These are phyloP conservation scores for Neopestalotiopsis sp. DNA, from an alignment of 2,329 filamentous ascomycete species.

Conservation along the genomic window DNA sequence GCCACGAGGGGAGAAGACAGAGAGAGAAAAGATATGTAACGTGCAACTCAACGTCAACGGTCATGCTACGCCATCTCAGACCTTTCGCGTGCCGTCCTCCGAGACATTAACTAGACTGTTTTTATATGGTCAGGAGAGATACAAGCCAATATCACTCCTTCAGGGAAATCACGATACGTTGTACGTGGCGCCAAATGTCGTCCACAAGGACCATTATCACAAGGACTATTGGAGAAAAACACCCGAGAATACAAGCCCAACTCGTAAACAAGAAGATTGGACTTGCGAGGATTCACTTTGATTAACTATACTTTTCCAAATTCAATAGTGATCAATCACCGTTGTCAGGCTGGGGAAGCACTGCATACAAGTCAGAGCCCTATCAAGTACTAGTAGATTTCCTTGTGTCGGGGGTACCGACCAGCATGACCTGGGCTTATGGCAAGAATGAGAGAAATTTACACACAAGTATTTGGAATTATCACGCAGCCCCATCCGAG, in stretches of 20 bases:
- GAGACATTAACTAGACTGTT: not conserved
- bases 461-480: not conserved
- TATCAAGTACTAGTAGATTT: not conserved
- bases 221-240: not conserved
- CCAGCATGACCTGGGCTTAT: not conserved
- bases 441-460: not conserved
- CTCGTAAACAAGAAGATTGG: not conserved
- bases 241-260: not conserved
- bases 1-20: not conserved
- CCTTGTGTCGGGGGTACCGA: not conserved
- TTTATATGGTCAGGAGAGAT: too few relatives aligned
- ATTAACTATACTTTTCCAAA: not conserved
- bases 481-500: too few relatives aligned
- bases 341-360: not conserved
- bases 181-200: too few relatives aligned
- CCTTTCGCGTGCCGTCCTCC: not conserved
- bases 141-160: too few relatives aligned
- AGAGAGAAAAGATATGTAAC: not conserved
- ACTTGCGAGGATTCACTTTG: not conserved
- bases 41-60: not conserved
- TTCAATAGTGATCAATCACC: constrained; percentile 1
- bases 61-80: constrained; percentile 1
- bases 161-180: too few relatives aligned
- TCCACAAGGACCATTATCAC: too few relatives aligned
- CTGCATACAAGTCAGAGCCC: not conserved